Evolutionary conservation across 495 filamentous ascomycete species (phyloP), one percentile per base, ranked within the genome.

Genomic region (Aspergillus sclerotioniger): DNA sequence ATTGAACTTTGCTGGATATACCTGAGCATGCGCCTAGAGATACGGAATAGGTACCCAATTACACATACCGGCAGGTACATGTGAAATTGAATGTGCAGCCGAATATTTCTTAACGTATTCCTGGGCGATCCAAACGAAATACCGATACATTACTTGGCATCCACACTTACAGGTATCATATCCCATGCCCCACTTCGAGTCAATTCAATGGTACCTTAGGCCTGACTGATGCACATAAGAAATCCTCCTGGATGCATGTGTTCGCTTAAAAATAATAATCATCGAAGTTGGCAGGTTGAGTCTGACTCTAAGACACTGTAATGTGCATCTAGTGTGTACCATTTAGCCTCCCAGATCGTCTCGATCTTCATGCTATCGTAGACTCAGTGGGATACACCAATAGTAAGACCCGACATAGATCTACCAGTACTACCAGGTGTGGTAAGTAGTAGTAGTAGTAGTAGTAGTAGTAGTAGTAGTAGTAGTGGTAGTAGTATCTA

Each of bases 11-110:
- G 13, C 37, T 41, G 12, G 13, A 37, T n/a, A n/a, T 41, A 41
- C 13, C 25, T 15, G 12, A 41, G n/a, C 37, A 15, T 45, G 32
- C 13, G 43, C 49, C 57, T 41, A 41, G 43, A 39, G 5, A 13
- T 39, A 39, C 35, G 10, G 37, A 41, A 44, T 25, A 25, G 25
- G 25, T 48, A 59, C 47, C 57, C 51, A 50, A 50, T 48, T 43
- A 39, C 53, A 45, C 29, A n/a, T 25, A 9, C 15, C 29, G 8
- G 21, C 25, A 25, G 25, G 25, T 39, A 56, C 54, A 37, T 39
- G 51, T 53, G 51, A 53, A 53, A 41, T 21, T 9, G 16, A 32
- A n/a, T n/a, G n/a, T 15, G 33, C 33, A 35, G 33, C 13, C 33
- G 37, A 41, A 41, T 41, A 1, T n/a, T 41, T 41, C 37, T 41